These are phyloP conservation scores for Bothriochloa decipiens DNA, from an alignment of 176 grass and related monocot genomes.

Conservation along the genomic window DNA sequence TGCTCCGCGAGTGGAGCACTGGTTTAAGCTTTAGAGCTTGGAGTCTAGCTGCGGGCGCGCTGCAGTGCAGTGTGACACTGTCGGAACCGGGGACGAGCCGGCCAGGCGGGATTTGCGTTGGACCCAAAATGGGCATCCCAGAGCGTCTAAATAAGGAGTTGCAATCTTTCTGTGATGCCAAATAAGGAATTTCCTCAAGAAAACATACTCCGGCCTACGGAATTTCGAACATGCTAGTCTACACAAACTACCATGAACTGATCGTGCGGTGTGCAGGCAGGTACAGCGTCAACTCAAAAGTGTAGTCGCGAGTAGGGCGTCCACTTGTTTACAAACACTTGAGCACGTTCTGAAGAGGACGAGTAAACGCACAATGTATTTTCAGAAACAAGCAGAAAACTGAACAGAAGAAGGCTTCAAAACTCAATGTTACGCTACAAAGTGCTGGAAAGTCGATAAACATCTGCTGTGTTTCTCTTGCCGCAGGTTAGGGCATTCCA, in stretches of 20 bases:
- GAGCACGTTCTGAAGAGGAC: background rate
- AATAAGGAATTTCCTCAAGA: too few species aligned
- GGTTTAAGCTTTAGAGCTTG: background rate
- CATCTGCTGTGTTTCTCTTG: background rate
- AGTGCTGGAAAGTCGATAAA: background rate
- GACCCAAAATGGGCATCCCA: too few species aligned
- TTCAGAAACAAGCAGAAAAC: background rate
- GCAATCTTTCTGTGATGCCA: too few species aligned
- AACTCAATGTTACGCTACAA: constrained; percentile 13
- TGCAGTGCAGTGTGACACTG: background rate
- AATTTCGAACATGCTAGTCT: too few species aligned
- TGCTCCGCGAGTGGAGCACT: background rate
- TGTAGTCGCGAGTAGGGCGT: too few species aligned
- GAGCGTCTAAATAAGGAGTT: too few species aligned
- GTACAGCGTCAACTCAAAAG: too few species aligned
- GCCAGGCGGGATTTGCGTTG: background rate
- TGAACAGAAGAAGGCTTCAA: background rate
- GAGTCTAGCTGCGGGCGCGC: background rate
- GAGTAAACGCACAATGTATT: background rate
- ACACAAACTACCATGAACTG: too few species aligned
- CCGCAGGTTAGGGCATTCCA: background rate
- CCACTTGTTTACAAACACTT: background rate
- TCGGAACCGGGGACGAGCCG: background rate
- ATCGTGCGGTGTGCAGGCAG: too few species aligned
- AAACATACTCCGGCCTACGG: too few species aligned